Percentiles rank a stretch among this genome's conserved stretches.
Conservation (phyloP, 78 protist genomes). For the Bodo saltans region DNA sequence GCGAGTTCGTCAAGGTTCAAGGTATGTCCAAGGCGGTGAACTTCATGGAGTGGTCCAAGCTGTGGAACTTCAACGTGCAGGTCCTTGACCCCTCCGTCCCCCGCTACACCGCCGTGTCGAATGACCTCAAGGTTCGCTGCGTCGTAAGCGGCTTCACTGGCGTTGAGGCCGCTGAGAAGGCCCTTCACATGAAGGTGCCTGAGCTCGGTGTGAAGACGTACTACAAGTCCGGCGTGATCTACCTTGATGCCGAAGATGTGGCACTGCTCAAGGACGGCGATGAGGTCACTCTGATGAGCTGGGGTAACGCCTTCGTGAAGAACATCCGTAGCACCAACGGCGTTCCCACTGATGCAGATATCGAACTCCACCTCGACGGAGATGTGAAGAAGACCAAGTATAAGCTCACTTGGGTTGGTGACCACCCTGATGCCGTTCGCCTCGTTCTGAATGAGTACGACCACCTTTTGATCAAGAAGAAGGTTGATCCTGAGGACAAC, state of each 20-base stretch:
- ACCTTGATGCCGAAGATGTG: slow-evolving; percentile 72
- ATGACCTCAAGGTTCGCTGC: slow-evolving; percentile 51
- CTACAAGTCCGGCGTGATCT: slow-evolving; percentile 1
- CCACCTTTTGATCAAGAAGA: slow-evolving; percentile 61
- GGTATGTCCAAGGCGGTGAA: slow-evolving; percentile 54
- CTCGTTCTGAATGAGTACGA: slow-evolving; percentile 59
- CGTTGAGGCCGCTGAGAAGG: not conserved
- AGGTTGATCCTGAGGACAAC: slow-evolving; percentile 65
- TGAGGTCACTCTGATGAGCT: slow-evolving; percentile 85
- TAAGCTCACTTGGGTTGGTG: slow-evolving; percentile 88
- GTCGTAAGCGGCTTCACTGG: slow-evolving; percentile 45
- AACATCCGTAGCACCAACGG: slow-evolving; percentile 34
- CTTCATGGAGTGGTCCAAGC: slow-evolving; percentile 71
- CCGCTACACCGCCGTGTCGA: slow-evolving; percentile 32
- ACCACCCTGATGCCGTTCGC: slow-evolving; percentile 2
- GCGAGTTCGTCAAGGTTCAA: slow-evolving; percentile 71
- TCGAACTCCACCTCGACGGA: slow-evolving; percentile 57
- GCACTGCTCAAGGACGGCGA: slow-evolving; percentile 56
- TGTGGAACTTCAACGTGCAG: slow-evolving; percentile 88
- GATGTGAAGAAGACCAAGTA: slow-evolving; percentile 73
- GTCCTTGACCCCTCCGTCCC: slow-evolving; percentile 78
- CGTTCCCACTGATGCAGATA: slow-evolving; percentile 25
- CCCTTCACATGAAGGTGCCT: slow-evolving; percentile 71
- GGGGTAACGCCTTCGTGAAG: slow-evolving; percentile 86
- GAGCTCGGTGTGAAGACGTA: slow-evolving; percentile 67